phyloP scores from a whole-genome alignment of 148 eudicot species.

The Persicaria maculosa region DNA sequence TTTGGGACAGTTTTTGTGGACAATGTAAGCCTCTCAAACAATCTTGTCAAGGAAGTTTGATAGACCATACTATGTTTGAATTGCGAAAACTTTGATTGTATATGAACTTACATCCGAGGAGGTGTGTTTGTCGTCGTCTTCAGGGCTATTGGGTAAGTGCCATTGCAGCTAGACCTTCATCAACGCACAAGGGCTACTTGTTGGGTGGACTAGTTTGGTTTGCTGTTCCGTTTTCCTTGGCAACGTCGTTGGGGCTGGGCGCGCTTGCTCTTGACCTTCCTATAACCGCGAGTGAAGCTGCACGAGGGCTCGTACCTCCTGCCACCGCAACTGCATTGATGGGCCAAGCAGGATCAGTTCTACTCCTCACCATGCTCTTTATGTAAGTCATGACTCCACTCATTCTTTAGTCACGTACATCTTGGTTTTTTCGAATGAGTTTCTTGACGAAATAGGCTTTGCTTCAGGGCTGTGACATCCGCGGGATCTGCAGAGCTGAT shows the following conservation, averaged over 20 bases:
- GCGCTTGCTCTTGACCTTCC: conserved; percentile 97
- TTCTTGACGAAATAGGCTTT: neutral
- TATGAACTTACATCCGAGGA: no score
- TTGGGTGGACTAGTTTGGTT: conserved; percentile 96
- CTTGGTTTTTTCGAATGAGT: neutral
- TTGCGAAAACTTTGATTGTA: no score
- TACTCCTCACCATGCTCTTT: conserved; percentile 95
- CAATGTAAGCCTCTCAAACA: conserved; percentile 63
- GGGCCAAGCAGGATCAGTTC: conserved; percentile 85
- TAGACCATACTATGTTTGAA: no score
- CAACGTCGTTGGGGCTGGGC: conserved; percentile 86
- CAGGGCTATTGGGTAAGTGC: conserved; percentile 99
- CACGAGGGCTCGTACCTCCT: conserved; percentile 87
- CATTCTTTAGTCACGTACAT: neutral
- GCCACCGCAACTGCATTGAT: conserved; percentile 95
- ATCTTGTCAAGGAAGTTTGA: neutral
- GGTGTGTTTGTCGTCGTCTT: no score
- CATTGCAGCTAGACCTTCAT: conserved; percentile 94
- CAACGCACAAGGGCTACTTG: conserved; percentile 93
- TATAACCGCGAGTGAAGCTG: conserved; percentile 73
- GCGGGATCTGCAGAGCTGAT: conserved; percentile 97
- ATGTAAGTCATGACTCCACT: conserved; percentile 47
- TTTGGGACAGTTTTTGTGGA: conserved; percentile 97
- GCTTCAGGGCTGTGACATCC: conserved; percentile 90
- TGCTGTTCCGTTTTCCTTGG: conserved; percentile 92